Percentiles rank a stretch among this genome's conserved stretches.
Evolutionary conservation across 495 filamentous ascomycete genomes (phyloP).

Genomic region (Glonium stellatum): DNA sequence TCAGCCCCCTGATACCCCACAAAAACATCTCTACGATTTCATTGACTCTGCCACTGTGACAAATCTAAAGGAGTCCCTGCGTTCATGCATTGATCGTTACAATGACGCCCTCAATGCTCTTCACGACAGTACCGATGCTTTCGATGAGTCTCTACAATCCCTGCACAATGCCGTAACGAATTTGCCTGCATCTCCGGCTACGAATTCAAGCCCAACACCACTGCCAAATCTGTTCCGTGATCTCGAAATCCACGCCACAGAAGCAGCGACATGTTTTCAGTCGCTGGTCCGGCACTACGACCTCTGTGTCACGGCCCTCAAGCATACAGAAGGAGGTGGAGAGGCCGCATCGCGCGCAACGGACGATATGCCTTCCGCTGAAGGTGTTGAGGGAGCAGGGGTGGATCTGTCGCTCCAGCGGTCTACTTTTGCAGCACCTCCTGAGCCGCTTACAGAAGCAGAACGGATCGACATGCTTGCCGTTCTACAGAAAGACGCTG

Average conservation of each 20-base stretch:
- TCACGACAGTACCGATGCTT: conserved; percentile 23
- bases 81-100: conserved; percentile 52
- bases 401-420: background rate
- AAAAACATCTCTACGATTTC: conserved; percentile 77
- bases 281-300: conserved; percentile 89
- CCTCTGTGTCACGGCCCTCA: conserved; percentile 84
- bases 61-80: conserved; percentile 56
- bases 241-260: conserved; percentile 70
- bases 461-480: conserved; percentile 77
- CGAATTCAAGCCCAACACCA: conserved; percentile 33
- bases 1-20: conserved; percentile 57
- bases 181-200: conserved; percentile 18
- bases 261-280: conserved; percentile 75
- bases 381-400: no score
- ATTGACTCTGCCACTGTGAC: conserved; percentile 77
- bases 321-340: conserved; percentile 83
- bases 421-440: conserved; percentile 43
- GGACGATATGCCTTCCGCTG: conserved; percentile 8
- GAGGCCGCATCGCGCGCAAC: conserved; percentile 59
- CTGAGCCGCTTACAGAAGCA: conserved; percentile 64
- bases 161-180: conserved; percentile 27
- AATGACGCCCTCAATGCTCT: conserved; percentile 29
- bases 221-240: conserved; percentile 62
- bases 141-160: conserved; percentile 21
- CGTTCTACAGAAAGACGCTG: conserved; percentile 75